Conservation (phyloP, 108 stramenopile species). For the Epithemia pelagica region DNA sequence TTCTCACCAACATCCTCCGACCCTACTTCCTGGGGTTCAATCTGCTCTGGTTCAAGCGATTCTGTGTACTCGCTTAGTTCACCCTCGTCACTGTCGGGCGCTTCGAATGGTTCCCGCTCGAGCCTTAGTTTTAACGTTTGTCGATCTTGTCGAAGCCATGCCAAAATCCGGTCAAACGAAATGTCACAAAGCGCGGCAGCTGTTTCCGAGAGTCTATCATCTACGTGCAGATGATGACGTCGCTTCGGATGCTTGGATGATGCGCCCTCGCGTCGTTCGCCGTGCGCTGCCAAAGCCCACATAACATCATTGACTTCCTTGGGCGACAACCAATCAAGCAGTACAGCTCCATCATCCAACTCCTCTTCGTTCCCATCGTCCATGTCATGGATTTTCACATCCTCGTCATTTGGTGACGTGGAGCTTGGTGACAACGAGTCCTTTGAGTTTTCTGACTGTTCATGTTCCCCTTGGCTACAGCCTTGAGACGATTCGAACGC, state of each 20-base stretch:
- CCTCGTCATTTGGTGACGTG: too few species aligned
- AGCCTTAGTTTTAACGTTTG: background rate
- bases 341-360: constrained; percentile 13
- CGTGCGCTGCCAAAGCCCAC: constrained; percentile 50
- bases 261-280: background rate
- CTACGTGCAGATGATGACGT: background rate
- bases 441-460: too few species aligned
- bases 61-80: background rate
- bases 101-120: background rate
- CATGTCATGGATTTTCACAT: background rate
- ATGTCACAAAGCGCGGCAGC: constrained; percentile 26
- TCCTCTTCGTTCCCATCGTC: too few species aligned
- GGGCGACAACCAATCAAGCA: constrained; percentile 44
- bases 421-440: too few species aligned
- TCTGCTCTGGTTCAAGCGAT: background rate
- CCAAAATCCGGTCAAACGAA: constrained; percentile 35
- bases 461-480: background rate
- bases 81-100: background rate
- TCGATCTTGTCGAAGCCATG: constrained; percentile 27
- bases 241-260: background rate
- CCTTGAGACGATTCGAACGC: background rate
- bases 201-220: constrained; percentile 34
- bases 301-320: constrained; percentile 41
- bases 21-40: background rate
- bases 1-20: background rate